Evolutionary conservation across 495 filamentous ascomycete genomes (phyloP).

Genomic region (Cladorrhinum samala): DNA sequence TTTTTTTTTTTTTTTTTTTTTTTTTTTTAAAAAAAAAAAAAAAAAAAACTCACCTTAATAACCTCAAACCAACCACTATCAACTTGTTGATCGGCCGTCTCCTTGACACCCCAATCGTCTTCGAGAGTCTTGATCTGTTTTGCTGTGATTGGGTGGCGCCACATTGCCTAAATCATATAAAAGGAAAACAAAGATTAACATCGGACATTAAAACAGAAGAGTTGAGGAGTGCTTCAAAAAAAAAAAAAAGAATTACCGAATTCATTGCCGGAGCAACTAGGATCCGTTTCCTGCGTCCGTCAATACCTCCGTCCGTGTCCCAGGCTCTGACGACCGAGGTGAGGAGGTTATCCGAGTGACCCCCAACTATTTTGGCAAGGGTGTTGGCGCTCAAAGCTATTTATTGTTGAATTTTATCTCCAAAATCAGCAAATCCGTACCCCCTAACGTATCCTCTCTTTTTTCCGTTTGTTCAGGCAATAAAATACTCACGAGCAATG

Average conservation of each 20-base stretch:
- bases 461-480: no score
- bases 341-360: constrained; percentile 38
- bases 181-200: no score
- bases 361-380: constrained; percentile 58
- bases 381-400: constrained; percentile 57
- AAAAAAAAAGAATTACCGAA: constrained; percentile 20
- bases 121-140: constrained; percentile 62
- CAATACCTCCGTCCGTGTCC: constrained; percentile 65
- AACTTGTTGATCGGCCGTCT: constrained; percentile 10
- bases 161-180: constrained; percentile 58
- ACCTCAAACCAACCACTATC: constrained; percentile 68
- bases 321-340: constrained; percentile 75
- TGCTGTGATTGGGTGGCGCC: constrained; percentile 71
- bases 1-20: no score
- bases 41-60: constrained; percentile 39
- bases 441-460: not conserved
- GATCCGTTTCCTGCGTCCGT: constrained; percentile 49
- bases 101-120: constrained; percentile 66
- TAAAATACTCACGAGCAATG: constrained; percentile 65
- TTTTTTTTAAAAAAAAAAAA: no score
- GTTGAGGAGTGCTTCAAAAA: not conserved
- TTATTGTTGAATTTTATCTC: no score
- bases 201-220: not conserved
- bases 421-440: not conserved
- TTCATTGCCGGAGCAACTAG: constrained; percentile 49